Base-by-base conservation (phyloP, 108 stramenopile species). In the Licmophora abbreviata region DNA sequence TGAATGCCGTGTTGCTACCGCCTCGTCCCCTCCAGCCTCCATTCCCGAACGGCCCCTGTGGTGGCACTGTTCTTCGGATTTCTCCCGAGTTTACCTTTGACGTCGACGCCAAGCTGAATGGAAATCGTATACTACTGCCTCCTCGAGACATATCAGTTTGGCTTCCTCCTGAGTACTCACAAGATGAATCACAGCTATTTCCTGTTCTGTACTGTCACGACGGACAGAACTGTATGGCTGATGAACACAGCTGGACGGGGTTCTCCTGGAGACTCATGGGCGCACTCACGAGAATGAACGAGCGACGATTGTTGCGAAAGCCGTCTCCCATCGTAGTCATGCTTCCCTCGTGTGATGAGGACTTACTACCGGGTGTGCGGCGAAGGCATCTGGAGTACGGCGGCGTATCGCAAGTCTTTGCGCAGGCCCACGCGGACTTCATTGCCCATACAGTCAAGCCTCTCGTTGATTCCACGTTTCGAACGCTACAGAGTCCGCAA, bases 191-290 rank as follows among this genome's bases (percentile, higher is more conserved):
- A 9, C 30, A 44, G 12, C 31, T 27, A 22, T 72, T 73, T 34
- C 79, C 77, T 8, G 59, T 80, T 23, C 44, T 85, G 29, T 81
- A 77, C 47, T 60, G 60, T 25, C 83, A 85, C 28, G 83, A 85
- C 56, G 83, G 83, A 8, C 79, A 85, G 58, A 85, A 81, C 64
- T 51, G 66, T 0, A 64, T 74, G 57, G 31, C 57, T 32, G 73
- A 74, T 38, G 23, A 44, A 8, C 44, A 25, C 24, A 75, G 73
- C 49, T 85, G 84, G 84, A 85, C 84, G 29, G 84, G 84, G 1
- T 53, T 61, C 18, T 77, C 76, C 0, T 81, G 80, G 84, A 48
- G 84, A 37, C 40, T 85, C 40, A 54, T 54, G 2, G 84, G 84
- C n/a, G 79, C 84, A 24, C 56, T 85, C 38, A 76, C 76, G 22